phyloP scores from a whole-genome alignment of 2,329 filamentous ascomycete genomes.

The Botryotinia calthae region DNA sequence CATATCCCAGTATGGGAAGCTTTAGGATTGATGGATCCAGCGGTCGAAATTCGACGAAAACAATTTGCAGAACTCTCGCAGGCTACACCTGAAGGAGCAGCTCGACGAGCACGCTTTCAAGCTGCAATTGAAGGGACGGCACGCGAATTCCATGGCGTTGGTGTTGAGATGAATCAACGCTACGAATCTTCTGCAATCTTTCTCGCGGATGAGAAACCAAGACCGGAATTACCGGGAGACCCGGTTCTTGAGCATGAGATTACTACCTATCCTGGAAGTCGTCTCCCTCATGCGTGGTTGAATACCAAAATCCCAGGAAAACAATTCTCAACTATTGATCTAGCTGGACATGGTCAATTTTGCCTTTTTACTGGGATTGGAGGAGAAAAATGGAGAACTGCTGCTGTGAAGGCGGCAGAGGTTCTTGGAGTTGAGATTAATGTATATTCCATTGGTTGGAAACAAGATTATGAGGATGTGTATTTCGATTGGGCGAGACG shows the following conservation, averaged over 20 bases:
- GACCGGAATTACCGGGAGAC: slow-evolving; percentile 24
- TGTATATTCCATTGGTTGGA: slow-evolving; percentile 5
- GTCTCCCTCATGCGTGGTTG: slow-evolving; percentile 35
- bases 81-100: slow-evolving; percentile 15
- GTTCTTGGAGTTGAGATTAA: slow-evolving; percentile 14
- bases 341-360: slow-evolving; percentile 22
- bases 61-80: slow-evolving; percentile 20
- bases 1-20: slow-evolving; percentile 48
- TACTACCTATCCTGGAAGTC: slow-evolving; percentile 34
- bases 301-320: slow-evolving; percentile 18
- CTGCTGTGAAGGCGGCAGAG: slow-evolving; percentile 1
- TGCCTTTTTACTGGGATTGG: slow-evolving; percentile 26
- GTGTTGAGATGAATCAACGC: slow-evolving; percentile 31
- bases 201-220: slow-evolving; percentile 26
- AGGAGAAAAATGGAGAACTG: slow-evolving; percentile 24
- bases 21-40: slow-evolving; percentile 43
- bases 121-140: slow-evolving; percentile 3
- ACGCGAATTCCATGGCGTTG: slow-evolving; percentile 30
- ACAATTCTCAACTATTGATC: slow-evolving; percentile 33
- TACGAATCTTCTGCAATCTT: slow-evolving; percentile 28
- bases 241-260: slow-evolving; percentile 27
- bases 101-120: slow-evolving; percentile 22
- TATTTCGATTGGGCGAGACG: slow-evolving; percentile 21
- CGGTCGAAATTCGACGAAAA: slow-evolving; percentile 26
- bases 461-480: slow-evolving; percentile 19